phyloP scores from a whole-genome alignment of 2,329 filamentous ascomycete species.

The Huntiella abstrusa region DNA sequence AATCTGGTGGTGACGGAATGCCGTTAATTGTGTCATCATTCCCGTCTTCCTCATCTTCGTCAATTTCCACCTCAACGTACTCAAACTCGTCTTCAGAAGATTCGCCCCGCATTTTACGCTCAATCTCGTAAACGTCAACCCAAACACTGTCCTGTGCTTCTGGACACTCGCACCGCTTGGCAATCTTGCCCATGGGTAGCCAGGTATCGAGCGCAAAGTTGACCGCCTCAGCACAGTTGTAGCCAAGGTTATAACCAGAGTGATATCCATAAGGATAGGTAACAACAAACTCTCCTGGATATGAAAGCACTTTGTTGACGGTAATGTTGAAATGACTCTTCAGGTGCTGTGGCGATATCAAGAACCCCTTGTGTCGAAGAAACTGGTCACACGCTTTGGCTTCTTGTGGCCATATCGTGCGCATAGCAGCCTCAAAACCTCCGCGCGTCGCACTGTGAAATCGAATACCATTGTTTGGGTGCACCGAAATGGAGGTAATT shows the following conservation, averaged over 20 bases:
- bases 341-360: constrained; percentile 80
- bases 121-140: constrained; percentile 92
- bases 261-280: constrained; percentile 98
- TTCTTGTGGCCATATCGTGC: constrained; percentile 81
- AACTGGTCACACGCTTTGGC: constrained; percentile 94
- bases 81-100: constrained; percentile 62
- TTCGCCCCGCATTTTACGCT: constrained; percentile 67
- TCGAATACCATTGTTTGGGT: constrained; percentile 98
- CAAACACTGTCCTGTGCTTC: constrained; percentile 93
- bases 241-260: constrained; percentile 92
- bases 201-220: constrained; percentile 94
- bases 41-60: constrained; percentile 45
- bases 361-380: constrained; percentile 87
- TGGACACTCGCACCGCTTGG: constrained; percentile 92
- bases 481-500: constrained; percentile 98
- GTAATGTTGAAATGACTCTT: constrained; percentile 82
- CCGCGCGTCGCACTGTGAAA: constrained; percentile 83
- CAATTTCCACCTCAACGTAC: constrained; percentile 54
- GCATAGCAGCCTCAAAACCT: constrained; percentile 92
- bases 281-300: constrained; percentile 94
- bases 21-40: constrained; percentile 44
- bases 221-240: constrained; percentile 97
- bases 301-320: constrained; percentile 87
- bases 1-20: constrained; percentile 60
- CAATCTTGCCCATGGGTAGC: constrained; percentile 86